Percentiles rank a stretch among this genome's conserved stretches.
Conservation (phyloP, 2,329 filamentous ascomycete genomes). For the Talaromyces atroroseus region DNA sequence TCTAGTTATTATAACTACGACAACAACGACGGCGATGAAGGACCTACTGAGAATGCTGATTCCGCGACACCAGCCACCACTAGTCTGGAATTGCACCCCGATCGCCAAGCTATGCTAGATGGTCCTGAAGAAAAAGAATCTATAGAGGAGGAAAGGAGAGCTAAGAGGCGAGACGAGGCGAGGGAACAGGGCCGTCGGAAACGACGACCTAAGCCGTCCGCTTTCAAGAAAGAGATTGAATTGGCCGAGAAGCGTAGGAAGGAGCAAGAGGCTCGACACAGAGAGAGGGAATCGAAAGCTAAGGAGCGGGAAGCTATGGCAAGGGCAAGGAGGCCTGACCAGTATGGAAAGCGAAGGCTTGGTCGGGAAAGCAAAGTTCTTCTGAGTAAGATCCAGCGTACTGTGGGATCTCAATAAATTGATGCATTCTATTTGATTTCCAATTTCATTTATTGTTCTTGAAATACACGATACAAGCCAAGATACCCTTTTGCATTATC, state of each 20-base stretch:
- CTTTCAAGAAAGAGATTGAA: conserved; percentile 63
- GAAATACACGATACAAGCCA: not conserved
- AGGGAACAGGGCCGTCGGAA: conserved; percentile 24
- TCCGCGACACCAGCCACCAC: conserved; percentile 21
- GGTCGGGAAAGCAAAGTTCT: conserved; percentile 74
- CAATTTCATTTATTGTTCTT: not conserved
- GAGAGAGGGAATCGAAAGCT: conserved; percentile 62
- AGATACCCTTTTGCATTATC: not conserved
- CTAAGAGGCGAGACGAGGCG: conserved; percentile 13
- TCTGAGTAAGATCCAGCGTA: conserved; percentile 69
- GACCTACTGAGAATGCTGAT: not conserved
- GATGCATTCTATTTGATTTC: not conserved
- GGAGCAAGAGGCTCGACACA: conserved; percentile 59
- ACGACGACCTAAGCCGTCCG: conserved; percentile 39
- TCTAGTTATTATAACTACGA: conserved; percentile 30
- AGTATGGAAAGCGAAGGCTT: conserved; percentile 69
- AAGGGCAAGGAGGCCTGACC: conserved; percentile 55
- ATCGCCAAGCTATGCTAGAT: conserved; percentile 55
- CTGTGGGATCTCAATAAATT: conserved; percentile 49
- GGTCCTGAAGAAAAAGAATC: conserved; percentile 21
- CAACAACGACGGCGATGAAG: conserved; percentile 14
- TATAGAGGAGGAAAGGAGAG: not conserved
- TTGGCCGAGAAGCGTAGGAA: conserved; percentile 58
- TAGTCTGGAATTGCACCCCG: conserved; percentile 54
- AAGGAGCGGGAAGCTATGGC: conserved; percentile 64